These are phyloP conservation scores for Escovopsis sp. DNA, from an alignment of 2,329 filamentous ascomycete species.

Conservation along the genomic window DNA sequence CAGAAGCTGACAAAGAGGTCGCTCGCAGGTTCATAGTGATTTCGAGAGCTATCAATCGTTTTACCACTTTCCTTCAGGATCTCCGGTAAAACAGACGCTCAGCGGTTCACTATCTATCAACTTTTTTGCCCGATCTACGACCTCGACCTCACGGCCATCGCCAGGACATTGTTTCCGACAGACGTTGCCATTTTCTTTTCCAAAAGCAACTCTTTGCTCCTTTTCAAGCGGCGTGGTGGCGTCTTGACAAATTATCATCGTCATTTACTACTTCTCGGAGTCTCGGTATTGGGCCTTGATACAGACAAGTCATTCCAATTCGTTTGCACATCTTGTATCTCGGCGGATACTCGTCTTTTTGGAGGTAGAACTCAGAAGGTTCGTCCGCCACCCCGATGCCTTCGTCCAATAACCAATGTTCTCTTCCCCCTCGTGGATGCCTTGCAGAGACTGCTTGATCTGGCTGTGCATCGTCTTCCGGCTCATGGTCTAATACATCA, in stretches of 20 bases:
- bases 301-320: slow-evolving; percentile 20
- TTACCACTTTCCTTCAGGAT: slow-evolving; percentile 26
- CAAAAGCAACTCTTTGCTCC: slow-evolving; percentile 18
- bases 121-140: slow-evolving; percentile 11
- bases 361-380: background rate
- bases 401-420: too few relatives aligned
- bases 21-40: slow-evolving; percentile 14
- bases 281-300: slow-evolving; percentile 22
- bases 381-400: background rate
- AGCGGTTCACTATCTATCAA: slow-evolving; percentile 12
- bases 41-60: slow-evolving; percentile 24
- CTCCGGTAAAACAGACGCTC: slow-evolving; percentile 21
- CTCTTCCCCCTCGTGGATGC: too few relatives aligned
- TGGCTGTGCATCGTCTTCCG: background rate
- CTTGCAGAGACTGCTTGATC: too few relatives aligned
- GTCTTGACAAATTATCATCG: slow-evolving; percentile 22
- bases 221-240: slow-evolving; percentile 23
- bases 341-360: slow-evolving; percentile 12
- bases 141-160: slow-evolving; percentile 11
- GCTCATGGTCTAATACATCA: too few relatives aligned
- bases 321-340: slow-evolving; percentile 16
- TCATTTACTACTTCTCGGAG: slow-evolving; percentile 23
- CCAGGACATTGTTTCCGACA: slow-evolving; percentile 6
- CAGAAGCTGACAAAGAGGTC: too few relatives aligned
- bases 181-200: slow-evolving; percentile 8